Conservation (phyloP, 768 basidiomycete genomes). For the Hebeloma cylindrosporum region DNA sequence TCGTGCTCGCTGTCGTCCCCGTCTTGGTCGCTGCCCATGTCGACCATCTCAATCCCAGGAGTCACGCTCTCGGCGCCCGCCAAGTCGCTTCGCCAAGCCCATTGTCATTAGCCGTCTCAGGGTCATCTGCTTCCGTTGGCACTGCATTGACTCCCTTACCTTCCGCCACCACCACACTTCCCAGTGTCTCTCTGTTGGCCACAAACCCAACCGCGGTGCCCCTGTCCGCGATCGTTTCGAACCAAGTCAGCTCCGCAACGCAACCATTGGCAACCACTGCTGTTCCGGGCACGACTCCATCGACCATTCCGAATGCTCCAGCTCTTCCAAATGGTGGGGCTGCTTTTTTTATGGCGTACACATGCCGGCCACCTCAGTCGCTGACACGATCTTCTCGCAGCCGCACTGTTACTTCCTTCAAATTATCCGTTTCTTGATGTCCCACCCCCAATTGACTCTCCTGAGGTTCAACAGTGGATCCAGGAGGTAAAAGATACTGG, state of each 20-base stretch:
- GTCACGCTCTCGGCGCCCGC: slow-evolving; percentile 23
- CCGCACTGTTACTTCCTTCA: slow-evolving; percentile 42
- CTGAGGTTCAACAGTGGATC: slow-evolving; percentile 73
- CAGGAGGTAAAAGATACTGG: slow-evolving; percentile 56
- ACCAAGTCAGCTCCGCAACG: slow-evolving; percentile 43
- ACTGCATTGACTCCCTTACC: neutral
- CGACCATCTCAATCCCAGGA: slow-evolving; percentile 23
- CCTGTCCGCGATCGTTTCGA: slow-evolving; percentile 47
- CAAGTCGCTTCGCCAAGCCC: slow-evolving; percentile 24
- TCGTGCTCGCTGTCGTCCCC: slow-evolving; percentile 39
- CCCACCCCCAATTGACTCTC: slow-evolving; percentile 57
- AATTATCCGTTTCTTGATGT: slow-evolving; percentile 70
- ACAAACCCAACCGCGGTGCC: slow-evolving; percentile 66
- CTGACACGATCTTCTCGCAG: slow-evolving; percentile 27
- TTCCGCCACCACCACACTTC: slow-evolving; percentile 3
- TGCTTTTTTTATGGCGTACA: neutral
- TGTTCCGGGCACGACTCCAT: slow-evolving; percentile 50
- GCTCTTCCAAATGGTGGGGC: slow-evolving; percentile 53
- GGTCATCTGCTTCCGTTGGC: slow-evolving; percentile 7
- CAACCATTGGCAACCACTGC: slow-evolving; percentile 45
- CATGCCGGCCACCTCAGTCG: slow-evolving; percentile 1
- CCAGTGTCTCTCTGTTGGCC: slow-evolving; percentile 40
- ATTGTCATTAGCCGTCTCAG: neutral
- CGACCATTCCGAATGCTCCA: slow-evolving; percentile 56
- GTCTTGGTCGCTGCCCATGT: slow-evolving; percentile 41